Evolutionary conservation across 306 rosid species (phyloP).

Genomic region (Fragaria iinumae): DNA sequence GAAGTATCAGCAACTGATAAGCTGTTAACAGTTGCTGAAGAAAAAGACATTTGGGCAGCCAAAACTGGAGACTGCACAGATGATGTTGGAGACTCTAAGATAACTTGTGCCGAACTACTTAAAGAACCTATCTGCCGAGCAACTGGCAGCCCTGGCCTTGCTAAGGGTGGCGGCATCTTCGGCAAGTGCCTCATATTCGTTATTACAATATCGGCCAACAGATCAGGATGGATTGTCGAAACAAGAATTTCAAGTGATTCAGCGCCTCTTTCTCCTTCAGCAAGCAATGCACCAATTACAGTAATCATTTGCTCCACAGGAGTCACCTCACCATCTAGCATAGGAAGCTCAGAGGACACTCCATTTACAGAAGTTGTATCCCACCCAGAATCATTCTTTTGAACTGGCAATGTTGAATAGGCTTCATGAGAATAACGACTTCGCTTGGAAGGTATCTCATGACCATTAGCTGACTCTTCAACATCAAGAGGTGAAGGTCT

Average conservation of each 20-base stretch:
- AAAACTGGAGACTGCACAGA: conserved; percentile 58
- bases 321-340: conserved; percentile 58
- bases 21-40: conserved; percentile 44
- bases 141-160: conserved; percentile 59
- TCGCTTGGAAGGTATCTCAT: conserved; percentile 61
- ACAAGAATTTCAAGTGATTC: conserved; percentile 92
- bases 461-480: conserved; percentile 69
- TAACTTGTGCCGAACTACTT: conserved; percentile 50
- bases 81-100: conserved; percentile 45
- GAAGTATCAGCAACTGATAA: conserved; percentile 52
- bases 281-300: conserved; percentile 93
- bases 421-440: conserved; percentile 56
- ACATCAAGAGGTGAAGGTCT: conserved; percentile 59
- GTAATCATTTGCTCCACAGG: conserved; percentile 98
- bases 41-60: conserved; percentile 44
- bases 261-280: conserved; percentile 98
- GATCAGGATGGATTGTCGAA: conserved; percentile 91
- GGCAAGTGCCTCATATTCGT: conserved; percentile 97
- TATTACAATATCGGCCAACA: conserved; percentile 94
- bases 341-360: conserved; percentile 50
- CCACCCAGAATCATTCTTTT: conserved; percentile 55
- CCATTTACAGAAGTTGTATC: conserved; percentile 54
- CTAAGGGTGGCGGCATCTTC: conserved; percentile 59
- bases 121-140: conserved; percentile 45
- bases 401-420: conserved; percentile 43